These are phyloP conservation scores for Penicillium polonicum DNA, from an alignment of 2,329 filamentous ascomycete species.

Conservation along the genomic window DNA sequence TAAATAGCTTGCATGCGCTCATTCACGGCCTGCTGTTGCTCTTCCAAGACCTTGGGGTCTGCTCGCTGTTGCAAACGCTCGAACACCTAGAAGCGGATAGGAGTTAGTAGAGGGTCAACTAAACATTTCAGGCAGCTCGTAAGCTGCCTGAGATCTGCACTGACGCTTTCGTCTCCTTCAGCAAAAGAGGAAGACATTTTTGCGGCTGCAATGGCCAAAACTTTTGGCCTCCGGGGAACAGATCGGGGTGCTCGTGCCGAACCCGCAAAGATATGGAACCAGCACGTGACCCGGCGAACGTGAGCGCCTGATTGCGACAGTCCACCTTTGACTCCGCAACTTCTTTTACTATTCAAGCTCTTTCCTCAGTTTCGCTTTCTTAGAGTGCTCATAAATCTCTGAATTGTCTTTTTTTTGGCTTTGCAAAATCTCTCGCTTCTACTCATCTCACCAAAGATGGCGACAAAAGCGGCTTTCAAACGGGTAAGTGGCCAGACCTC, in stretches of 20 bases:
- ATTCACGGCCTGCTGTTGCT: slow-evolving; percentile 60
- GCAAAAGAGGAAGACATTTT: slow-evolving; percentile 46
- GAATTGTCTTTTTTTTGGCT: background rate
- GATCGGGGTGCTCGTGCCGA: slow-evolving; percentile 16
- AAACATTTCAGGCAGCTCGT: background rate
- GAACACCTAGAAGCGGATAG: slow-evolving; percentile 32
- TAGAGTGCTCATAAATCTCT: background rate
- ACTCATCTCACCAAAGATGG: slow-evolving; percentile 52
- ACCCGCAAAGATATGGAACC: slow-evolving; percentile 19
- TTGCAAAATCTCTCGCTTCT: background rate
- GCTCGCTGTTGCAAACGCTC: slow-evolving; percentile 48
- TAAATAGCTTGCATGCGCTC: slow-evolving; percentile 59
- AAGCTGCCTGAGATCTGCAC: slow-evolving; percentile 5
- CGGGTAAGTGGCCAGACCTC: slow-evolving; percentile 52
- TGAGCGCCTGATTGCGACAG: slow-evolving; percentile 20
- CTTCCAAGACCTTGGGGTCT: slow-evolving; percentile 59
- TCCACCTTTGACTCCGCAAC: slow-evolving; percentile 1
- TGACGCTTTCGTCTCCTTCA: slow-evolving; percentile 45
- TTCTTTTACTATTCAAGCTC: background rate
- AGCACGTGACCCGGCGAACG: slow-evolving; percentile 14
- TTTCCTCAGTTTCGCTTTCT: background rate
- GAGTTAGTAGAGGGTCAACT: slow-evolving; percentile 11
- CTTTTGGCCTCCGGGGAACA: slow-evolving; percentile 16
- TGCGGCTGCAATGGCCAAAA: slow-evolving; percentile 36
- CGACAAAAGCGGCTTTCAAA: slow-evolving; percentile 70